Evolutionary conservation across 768 basidiomycete species (phyloP).

Genomic region (Pulveroboletus sp.): DNA sequence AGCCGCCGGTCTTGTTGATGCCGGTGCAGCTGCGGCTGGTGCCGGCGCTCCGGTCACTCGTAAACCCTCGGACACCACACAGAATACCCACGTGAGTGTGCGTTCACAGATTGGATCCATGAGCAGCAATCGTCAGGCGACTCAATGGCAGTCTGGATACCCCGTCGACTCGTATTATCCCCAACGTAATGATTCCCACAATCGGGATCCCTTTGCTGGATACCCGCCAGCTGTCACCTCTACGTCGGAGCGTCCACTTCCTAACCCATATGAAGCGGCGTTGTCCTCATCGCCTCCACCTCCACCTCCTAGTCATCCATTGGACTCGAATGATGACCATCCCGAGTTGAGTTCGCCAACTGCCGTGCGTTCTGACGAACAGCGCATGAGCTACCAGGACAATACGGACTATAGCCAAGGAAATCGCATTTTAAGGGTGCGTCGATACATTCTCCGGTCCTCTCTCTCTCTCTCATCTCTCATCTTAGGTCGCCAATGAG

Average conservation of each 20-base stretch:
- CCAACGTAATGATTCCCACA: conserved; percentile 16
- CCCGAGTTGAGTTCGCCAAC: conserved; percentile 4
- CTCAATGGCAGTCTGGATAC: conserved; percentile 23
- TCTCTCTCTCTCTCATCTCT: not conserved
- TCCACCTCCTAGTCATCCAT: conserved; percentile 9
- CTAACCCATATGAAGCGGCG: conserved; percentile 17
- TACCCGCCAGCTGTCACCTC: conserved; percentile 13
- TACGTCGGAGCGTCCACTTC: conserved; percentile 1
- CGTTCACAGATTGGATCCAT: conserved; percentile 22
- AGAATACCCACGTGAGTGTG: conserved; percentile 21
- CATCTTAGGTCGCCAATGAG: conserved; percentile 17
- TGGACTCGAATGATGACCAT: conserved; percentile 11
- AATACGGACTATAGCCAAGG: conserved; percentile 27
- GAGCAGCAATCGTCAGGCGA: conserved; percentile 9
- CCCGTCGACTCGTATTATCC: conserved; percentile 23
- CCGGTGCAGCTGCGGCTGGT: conserved; percentile 1
- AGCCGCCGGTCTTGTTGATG: conserved; percentile 22
- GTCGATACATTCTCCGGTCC: conserved; percentile 6
- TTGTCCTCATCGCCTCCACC: conserved; percentile 12
- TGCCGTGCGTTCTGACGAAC: conserved; percentile 13
- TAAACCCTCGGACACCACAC: conserved; percentile 24
- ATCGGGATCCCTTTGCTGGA: conserved; percentile 28
- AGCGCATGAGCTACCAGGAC: conserved; percentile 29
- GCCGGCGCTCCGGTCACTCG: conserved; percentile 13
- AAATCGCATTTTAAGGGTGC: conserved; percentile 25